Evolutionary conservation across 1,139 yeast genomes (phyloP), one percentile per base, ranked within the genome.

Genomic region (Taphrina confusa): DNA sequence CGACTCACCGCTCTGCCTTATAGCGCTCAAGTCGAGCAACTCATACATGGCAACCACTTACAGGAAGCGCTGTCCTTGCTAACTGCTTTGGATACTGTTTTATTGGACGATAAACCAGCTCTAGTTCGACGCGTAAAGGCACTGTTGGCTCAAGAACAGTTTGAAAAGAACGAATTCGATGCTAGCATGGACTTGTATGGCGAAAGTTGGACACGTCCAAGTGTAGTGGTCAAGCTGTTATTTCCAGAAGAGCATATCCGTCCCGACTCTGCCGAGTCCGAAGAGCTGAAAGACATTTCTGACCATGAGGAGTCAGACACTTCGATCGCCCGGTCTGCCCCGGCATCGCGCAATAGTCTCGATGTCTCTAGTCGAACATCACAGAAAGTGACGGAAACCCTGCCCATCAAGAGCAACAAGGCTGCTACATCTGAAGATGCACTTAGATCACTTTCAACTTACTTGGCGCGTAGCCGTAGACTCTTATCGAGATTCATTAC

Each of bases 121-220:
- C 73, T 71, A 62, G 66, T 81, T 22, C 67, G 84, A 23, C 75
- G 76, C n/a, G 70, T 80, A 37, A 77, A 81, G 63, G 72, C 79
- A 30, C 64, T 71, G 30, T 72, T 73, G 36, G 85, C 80, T 0
- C 66, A 70, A 2, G 66, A 68, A 2, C 65, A 78, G 18, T 73
- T 81, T 63, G 60, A 68, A 1, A 62, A 68, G 1, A 70, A 69
- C 11, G 65, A 73, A 4, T 75, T 72, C 58, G 71, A 70, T 11
- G 67, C 69, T n/a, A 76, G 84, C 0, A 72, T 82, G 66, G 67
- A 73, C 20, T 67, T 78, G 18, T 82, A 83, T 61, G 76, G 78
- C 1, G 79, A 78, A 34, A 81, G 76, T 57, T 74, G 83, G 66
- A 85, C 87, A 0, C 78, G 84, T 0, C 88, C 88, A 0, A 74